Percentiles rank a stretch among this genome's conserved stretches.
These are phyloP conservation scores for Suhomyces kunorum DNA, from an alignment of 1,139 yeast species.

Conservation along the genomic window DNA sequence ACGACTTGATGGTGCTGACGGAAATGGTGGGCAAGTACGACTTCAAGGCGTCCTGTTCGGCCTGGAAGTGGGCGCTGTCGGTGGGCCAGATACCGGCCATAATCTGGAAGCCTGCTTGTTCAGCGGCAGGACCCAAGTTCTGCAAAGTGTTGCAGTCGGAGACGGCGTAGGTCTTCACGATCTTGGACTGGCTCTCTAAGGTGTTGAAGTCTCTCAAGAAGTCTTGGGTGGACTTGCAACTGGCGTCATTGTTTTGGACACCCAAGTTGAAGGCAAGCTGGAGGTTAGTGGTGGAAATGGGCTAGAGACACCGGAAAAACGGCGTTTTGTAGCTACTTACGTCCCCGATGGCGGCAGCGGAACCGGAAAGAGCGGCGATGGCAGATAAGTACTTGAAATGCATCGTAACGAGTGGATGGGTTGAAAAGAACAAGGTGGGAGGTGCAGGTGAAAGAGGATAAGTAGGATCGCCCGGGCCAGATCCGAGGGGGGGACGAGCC, in stretches of 20 bases:
- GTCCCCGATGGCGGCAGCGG: slow-evolving; percentile 47
- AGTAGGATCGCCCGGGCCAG: slow-evolving; percentile 7
- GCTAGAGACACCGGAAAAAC: background rate
- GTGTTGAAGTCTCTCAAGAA: slow-evolving; percentile 62
- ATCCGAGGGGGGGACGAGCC: slow-evolving; percentile 8
- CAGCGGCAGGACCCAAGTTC: slow-evolving; percentile 84
- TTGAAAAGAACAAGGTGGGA: slow-evolving; percentile 6
- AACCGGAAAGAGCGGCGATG: slow-evolving; percentile 38
- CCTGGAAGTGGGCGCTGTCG: slow-evolving; percentile 69
- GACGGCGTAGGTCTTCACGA: slow-evolving; percentile 80
- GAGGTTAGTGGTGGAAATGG: slow-evolving; percentile 22
- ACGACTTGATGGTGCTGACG: slow-evolving; percentile 63
- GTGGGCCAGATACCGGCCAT: slow-evolving; percentile 91
- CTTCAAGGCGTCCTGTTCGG: slow-evolving; percentile 68
- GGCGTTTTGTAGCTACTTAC: slow-evolving; percentile 29
- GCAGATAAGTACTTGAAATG: slow-evolving; percentile 43
- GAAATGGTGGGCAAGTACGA: slow-evolving; percentile 72
- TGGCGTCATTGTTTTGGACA: slow-evolving; percentile 65
- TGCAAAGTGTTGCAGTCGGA: slow-evolving; percentile 86
- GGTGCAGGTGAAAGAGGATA: background rate
- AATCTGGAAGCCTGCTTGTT: slow-evolving; percentile 67
- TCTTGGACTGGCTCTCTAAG: slow-evolving; percentile 56
- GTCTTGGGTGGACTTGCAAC: slow-evolving; percentile 71
- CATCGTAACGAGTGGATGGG: slow-evolving; percentile 26
- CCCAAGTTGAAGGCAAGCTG: slow-evolving; percentile 78